Base-by-base conservation (phyloP, 148 eudicot species). In the Rhododendron henanense region DNA sequence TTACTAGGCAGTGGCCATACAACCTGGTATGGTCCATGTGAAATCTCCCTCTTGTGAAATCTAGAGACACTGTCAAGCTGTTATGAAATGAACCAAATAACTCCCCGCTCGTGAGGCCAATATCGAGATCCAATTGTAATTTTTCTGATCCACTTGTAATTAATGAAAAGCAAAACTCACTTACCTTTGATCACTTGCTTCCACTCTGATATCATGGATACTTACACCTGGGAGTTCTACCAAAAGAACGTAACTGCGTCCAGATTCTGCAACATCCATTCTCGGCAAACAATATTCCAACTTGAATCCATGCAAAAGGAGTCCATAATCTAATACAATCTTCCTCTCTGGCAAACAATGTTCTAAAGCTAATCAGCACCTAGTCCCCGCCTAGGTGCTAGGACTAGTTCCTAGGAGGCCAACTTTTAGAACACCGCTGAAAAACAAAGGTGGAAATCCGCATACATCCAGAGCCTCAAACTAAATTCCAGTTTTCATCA, bases 221-320 rank as follows among this genome's bases (percentile, higher is more conserved):
- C 87, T 87, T 73, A 96, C 93, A 69, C 98, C 98, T 53, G 97
- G 95, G 89, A 96, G 96, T 87, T 96, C 98, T 75, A 96, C 84
- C 65, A 92, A 79, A 67, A 94, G 63, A 71, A 92, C 81, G 82
- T 92, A 90, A 78, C 45, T 90, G 84, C 81, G 25, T 89, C 90
- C 87, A 53, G 97, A 93, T 89, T 96, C 98, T 57, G 85, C 90
- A 73, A 94, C 90, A 57, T 95, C 93, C 90, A 90, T 91, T 87
- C 94, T 94, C 57, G 96, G 97, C 19, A 92, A 89, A 93, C 91
- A 88, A 13, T 14, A 44, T 85, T 71, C 25, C 44, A 59, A 16
- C 25, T 28, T 79, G 77, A 31, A 50, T 47, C 78, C 3, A 33
- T n/a, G 23, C 61, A 23, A 65, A 67, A 79, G 55, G 45, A 47